Conservation (phyloP, 257 asterid genomes). For the Fraxinus anomala region DNA sequence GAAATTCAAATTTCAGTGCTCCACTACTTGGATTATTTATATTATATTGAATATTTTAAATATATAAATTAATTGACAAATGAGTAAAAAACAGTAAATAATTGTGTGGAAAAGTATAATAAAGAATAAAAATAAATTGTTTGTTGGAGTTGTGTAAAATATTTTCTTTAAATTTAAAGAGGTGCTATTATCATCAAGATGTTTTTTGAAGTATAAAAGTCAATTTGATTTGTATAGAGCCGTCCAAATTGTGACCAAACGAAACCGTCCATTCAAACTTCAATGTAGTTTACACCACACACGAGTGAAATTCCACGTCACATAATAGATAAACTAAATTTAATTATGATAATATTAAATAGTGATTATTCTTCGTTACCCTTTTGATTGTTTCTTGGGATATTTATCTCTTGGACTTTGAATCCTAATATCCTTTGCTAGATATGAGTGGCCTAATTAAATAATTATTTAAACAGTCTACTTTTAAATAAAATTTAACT, state of each 20-base stretch:
- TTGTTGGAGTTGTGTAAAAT: no score
- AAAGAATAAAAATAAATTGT: no score
- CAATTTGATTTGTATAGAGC: constrained; percentile 3
- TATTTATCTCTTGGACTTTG: not conserved
- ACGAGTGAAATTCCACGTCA: not conserved
- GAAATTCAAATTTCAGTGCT: no score
- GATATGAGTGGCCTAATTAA: not conserved
- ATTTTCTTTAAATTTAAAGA: no score
- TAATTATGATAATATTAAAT: not conserved
- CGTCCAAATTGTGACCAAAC: constrained; percentile 34
- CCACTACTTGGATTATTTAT: no score
- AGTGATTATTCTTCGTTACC: not conserved
- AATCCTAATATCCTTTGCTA: not conserved
- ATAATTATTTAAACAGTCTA: not conserved
- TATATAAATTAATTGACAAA: no score
- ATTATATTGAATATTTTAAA: no score
- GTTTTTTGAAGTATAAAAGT: not conserved
- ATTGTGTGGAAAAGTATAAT: no score
- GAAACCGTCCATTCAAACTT: constrained; percentile 18
- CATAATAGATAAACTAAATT: no score
- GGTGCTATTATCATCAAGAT: no score
- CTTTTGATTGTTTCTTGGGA: constrained; percentile 25
- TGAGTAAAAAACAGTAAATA: no score
- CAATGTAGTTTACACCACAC: constrained; percentile 9
- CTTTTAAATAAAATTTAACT: not conserved